A percentile compares a stretch with the other conserved stretches of the same genome.
Conservation (phyloP, 768 basidiomycete genomes). For the Pulveroboletus ravenelii region DNA sequence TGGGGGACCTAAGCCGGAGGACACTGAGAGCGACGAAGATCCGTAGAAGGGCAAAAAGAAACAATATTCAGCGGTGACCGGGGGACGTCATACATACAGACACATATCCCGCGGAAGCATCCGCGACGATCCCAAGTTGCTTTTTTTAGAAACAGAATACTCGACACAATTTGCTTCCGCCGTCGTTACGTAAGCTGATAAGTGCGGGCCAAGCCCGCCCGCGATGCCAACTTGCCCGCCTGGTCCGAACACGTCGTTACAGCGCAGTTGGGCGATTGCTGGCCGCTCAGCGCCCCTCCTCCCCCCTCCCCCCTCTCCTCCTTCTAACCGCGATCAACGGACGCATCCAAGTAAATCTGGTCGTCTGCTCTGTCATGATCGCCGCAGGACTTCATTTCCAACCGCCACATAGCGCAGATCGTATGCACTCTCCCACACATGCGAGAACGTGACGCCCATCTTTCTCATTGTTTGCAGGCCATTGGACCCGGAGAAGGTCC, state of each 20-base stretch:
- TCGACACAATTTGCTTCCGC: neutral
- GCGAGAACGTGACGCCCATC: neutral
- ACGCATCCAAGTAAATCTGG: neutral
- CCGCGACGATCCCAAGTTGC: constrained; percentile 30
- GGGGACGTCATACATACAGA: constrained; percentile 14
- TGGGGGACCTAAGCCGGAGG: constrained; percentile 80
- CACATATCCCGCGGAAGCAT: constrained; percentile 20
- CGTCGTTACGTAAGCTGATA: no score
- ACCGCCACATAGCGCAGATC: neutral
- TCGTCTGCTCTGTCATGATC: constrained; percentile 15
- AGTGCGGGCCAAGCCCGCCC: neutral
- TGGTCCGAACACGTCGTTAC: constrained; percentile 15
- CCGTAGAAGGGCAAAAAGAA: constrained; percentile 10
- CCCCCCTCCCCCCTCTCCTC: neutral
- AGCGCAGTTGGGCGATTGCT: constrained; percentile 12
- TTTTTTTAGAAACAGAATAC: constrained; percentile 17
- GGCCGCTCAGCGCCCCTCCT: constrained; percentile 13
- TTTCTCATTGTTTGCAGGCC: no score
- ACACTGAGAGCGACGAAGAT: constrained; percentile 63
- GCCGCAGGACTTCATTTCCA: neutral
- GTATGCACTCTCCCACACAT: neutral
- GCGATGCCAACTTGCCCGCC: neutral
- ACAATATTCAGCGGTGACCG: constrained; percentile 14
- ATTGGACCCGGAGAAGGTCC: no score
- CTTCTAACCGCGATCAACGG: constrained; percentile 15